Evolutionary conservation across 306 rosid species (phyloP).

Genomic region (Parietaria judaica): DNA sequence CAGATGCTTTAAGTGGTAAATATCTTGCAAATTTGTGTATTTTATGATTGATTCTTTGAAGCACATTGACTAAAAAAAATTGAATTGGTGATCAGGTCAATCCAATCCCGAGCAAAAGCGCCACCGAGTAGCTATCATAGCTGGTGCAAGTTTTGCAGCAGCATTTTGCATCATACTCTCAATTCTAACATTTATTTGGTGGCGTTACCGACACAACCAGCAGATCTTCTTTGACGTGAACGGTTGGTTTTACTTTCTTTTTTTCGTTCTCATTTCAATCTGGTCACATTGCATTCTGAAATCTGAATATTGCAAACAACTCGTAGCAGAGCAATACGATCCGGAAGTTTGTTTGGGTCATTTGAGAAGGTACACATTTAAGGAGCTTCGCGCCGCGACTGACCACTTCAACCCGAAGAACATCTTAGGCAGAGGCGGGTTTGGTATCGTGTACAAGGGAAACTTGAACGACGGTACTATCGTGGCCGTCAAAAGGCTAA

Average conservation of each 20-base stretch:
- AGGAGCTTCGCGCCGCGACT: slow-evolving; percentile 91
- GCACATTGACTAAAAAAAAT: slow-evolving; percentile 17
- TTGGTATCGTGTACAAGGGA: slow-evolving; percentile 95
- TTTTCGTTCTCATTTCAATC: background rate
- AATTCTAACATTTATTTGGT: slow-evolving; percentile 66
- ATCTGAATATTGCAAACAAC: slow-evolving; percentile 7
- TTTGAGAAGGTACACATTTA: slow-evolving; percentile 76
- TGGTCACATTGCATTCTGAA: slow-evolving; percentile 24
- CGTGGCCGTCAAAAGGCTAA: slow-evolving; percentile 90
- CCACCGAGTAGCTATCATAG: slow-evolving; percentile 65
- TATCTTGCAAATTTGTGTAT: slow-evolving; percentile 3
- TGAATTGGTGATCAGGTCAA: slow-evolving; percentile 41
- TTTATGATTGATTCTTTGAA: slow-evolving; percentile 5
- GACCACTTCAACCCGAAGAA: slow-evolving; percentile 93
- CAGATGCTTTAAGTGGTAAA: slow-evolving; percentile 60
- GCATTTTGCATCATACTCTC: slow-evolving; percentile 50
- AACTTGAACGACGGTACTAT: slow-evolving; percentile 68
- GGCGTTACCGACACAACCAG: slow-evolving; percentile 81
- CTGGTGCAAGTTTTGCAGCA: slow-evolving; percentile 80
- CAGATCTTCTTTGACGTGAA: slow-evolving; percentile 95
- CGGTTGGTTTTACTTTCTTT: slow-evolving; percentile 41
- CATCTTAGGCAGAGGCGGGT: slow-evolving; percentile 93
- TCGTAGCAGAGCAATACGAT: slow-evolving; percentile 79
- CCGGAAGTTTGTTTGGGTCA: slow-evolving; percentile 96
- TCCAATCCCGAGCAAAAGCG: slow-evolving; percentile 42